These are phyloP conservation scores for Agrostemma githago DNA, from an alignment of 148 eudicot genomes.

Conservation along the genomic window DNA sequence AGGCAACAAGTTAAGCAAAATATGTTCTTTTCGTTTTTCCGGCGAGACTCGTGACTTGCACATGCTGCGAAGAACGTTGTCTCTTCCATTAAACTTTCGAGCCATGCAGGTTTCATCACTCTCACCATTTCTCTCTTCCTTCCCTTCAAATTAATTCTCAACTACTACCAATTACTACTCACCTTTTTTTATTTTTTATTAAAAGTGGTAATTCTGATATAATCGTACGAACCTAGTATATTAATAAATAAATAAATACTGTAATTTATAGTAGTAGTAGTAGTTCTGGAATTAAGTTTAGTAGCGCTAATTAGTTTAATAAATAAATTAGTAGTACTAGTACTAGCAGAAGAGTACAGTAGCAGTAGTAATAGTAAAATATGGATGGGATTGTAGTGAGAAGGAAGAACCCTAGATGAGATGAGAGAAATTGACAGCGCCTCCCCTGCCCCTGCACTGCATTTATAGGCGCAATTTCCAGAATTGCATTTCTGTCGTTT, in stretches of 20 bases:
- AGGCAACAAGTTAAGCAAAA: slow-evolving; percentile 73
- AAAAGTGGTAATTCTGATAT: no score
- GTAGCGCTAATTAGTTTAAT: background rate
- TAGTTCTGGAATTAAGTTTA: background rate
- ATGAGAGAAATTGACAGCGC: background rate
- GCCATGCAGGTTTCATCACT: slow-evolving; percentile 70
- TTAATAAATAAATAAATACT: no score
- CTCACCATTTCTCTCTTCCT: slow-evolving; percentile 8
- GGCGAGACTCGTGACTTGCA: slow-evolving; percentile 42
- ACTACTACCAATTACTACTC: background rate
- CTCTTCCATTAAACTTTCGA: slow-evolving; percentile 57
- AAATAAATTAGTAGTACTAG: background rate
- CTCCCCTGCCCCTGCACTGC: no score
- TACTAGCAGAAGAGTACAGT: background rate
- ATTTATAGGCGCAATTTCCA: slow-evolving; percentile 15
- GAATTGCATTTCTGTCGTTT: slow-evolving; percentile 18
- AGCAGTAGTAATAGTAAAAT: background rate
- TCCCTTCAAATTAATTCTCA: background rate
- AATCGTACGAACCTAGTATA: no score
- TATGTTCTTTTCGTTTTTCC: slow-evolving; percentile 86
- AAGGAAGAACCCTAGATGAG: slow-evolving; percentile 1
- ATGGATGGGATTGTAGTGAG: background rate
- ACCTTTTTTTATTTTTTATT: no score
- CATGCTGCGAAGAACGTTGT: slow-evolving; percentile 58
- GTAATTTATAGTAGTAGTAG: no score